phyloP scores from a whole-genome alignment of 495 filamentous ascomycete species.

The Penicillium angulare region DNA sequence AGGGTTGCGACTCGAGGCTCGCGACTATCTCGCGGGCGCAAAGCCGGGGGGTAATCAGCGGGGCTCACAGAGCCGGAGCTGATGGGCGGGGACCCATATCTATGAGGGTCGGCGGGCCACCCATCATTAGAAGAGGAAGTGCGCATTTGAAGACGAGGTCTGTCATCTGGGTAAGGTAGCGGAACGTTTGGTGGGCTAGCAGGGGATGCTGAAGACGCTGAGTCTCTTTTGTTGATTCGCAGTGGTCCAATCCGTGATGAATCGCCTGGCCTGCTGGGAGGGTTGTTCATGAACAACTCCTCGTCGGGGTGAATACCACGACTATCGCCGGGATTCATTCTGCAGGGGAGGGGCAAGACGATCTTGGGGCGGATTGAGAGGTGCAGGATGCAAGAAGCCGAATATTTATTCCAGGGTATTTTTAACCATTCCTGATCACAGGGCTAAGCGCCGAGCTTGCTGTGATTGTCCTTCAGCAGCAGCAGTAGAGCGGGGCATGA shows the following conservation, averaged over 20 bases:
- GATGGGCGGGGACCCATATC: conserved; percentile 34
- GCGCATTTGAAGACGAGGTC: conserved; percentile 48
- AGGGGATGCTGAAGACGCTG: conserved; percentile 38
- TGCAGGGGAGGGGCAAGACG: conserved; percentile 11
- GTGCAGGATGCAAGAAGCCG: conserved; percentile 15
- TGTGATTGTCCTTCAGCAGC: conserved; percentile 1
- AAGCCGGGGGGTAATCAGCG: conserved; percentile 43
- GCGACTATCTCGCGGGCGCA: conserved; percentile 48
- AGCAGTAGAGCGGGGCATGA: conserved; percentile 1
- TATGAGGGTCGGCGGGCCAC: conserved; percentile 34
- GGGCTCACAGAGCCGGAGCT: conserved; percentile 32
- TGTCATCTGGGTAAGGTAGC: conserved; percentile 77
- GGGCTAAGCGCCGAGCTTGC: conserved; percentile 3
- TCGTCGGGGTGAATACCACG: conserved; percentile 59
- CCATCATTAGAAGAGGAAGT: conserved; percentile 30
- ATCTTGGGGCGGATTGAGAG: background rate
- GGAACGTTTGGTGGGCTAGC: conserved; percentile 33
- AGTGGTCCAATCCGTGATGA: conserved; percentile 80
- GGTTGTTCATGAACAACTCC: conserved; percentile 69
- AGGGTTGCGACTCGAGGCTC: conserved; percentile 48
- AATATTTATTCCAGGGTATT: conserved; percentile 1
- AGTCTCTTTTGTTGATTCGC: conserved; percentile 73
- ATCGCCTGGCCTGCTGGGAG: conserved; percentile 46
- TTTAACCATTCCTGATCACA: background rate
- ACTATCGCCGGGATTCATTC: conserved; percentile 42